A percentile compares a stretch with the other conserved stretches of the same genome.
Conservation (phyloP, 768 basidiomycete genomes). For the Termitomyces sp. region DNA sequence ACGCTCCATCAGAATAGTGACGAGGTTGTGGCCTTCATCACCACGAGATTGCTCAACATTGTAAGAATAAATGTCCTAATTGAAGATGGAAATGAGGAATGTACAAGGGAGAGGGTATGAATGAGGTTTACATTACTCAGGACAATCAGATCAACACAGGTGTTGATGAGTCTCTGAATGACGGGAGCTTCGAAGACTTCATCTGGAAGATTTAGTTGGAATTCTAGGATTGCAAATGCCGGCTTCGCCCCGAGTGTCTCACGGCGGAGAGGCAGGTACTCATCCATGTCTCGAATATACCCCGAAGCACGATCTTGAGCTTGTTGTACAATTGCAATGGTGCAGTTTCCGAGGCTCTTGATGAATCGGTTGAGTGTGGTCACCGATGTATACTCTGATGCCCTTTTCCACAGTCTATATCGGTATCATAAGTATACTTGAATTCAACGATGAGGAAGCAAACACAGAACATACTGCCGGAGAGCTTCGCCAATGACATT, state of each 20-base stretch:
- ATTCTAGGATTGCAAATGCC: background rate
- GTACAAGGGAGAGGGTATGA: background rate
- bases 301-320: background rate
- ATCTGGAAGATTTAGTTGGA: background rate
- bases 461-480: background rate
- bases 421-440: background rate
- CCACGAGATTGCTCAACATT: background rate
- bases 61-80: background rate
- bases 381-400: background rate
- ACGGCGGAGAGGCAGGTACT: background rate
- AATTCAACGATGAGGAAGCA: background rate
- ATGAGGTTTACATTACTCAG: background rate
- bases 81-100: background rate
- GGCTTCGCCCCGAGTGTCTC: background rate
- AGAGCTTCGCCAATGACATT: background rate
- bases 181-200: background rate
- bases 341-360: background rate
- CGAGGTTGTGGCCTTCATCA: background rate
- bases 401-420: background rate
- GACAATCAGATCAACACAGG: background rate
- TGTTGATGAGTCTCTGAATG: background rate
- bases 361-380: background rate
- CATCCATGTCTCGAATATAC: background rate
- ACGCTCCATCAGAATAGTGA: background rate
- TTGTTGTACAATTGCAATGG: background rate